phyloP scores from a whole-genome alignment of 352 stramenopile species.

The Peronospora belbahrii region DNA sequence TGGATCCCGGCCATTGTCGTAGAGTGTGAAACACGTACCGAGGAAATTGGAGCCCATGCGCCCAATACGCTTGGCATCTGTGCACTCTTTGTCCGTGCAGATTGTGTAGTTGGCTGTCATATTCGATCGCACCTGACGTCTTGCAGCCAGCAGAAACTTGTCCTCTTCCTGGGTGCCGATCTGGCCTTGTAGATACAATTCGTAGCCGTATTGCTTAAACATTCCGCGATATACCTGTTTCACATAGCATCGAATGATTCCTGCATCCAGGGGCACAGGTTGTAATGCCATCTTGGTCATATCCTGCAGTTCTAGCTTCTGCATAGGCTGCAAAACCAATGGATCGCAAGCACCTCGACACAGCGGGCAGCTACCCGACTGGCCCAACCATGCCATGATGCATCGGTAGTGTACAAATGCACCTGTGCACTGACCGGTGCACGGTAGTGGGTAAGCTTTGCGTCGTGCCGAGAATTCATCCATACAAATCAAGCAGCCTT shows the following conservation, averaged over 20 bases:
- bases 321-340: constrained; percentile 72
- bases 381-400: constrained; percentile 84
- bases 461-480: constrained; percentile 81
- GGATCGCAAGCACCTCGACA: constrained; percentile 76
- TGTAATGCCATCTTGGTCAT: constrained; percentile 71
- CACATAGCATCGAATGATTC: constrained; percentile 84
- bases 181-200: constrained; percentile 77
- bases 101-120: constrained; percentile 87
- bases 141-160: constrained; percentile 64
- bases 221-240: constrained; percentile 83
- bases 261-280: constrained; percentile 71
- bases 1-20: constrained; percentile 82
- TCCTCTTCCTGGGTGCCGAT: constrained; percentile 80
- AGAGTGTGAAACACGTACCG: constrained; percentile 81
- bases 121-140: constrained; percentile 79
- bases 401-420: constrained; percentile 82
- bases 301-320: constrained; percentile 76
- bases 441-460: constrained; percentile 81
- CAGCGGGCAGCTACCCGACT: constrained; percentile 76
- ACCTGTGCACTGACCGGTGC: constrained; percentile 65
- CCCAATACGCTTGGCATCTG: constrained; percentile 64
- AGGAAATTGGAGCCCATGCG: constrained; percentile 86
- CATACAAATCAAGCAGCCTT: constrained; percentile 83
- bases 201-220: constrained; percentile 85
- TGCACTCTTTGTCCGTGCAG: constrained; percentile 75